These are phyloP conservation scores for Sugiyamaella mastotermitis DNA, from an alignment of 805 yeast genomes.

Conservation along the genomic window DNA sequence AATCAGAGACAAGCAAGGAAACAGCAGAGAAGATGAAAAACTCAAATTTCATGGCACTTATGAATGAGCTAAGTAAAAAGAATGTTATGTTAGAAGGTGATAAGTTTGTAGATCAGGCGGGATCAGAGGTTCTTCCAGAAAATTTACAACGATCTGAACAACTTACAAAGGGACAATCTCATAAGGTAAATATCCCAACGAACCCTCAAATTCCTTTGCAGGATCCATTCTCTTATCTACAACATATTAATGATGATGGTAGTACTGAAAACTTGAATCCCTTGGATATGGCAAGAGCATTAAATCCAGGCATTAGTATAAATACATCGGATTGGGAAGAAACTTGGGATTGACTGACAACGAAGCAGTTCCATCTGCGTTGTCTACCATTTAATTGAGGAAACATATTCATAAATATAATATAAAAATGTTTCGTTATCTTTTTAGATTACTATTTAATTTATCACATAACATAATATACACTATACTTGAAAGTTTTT, in stretches of 20 bases:
- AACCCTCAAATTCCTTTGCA: conserved; percentile 9
- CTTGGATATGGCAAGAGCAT: conserved; percentile 17
- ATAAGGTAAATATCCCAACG: not conserved
- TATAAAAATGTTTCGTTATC: no score
- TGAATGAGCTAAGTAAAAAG: conserved; percentile 23
- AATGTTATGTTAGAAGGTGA: conserved; percentile 20
- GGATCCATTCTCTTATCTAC: conserved; percentile 18
- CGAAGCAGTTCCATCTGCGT: no score
- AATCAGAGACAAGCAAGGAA: not conserved
- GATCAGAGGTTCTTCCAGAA: conserved; percentile 15
- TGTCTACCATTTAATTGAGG: no score
- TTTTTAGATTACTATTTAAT: no score
- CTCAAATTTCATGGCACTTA: conserved; percentile 23
- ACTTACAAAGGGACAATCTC: conserved; percentile 1
- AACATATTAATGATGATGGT: conserved; percentile 7
- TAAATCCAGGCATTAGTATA: conserved; percentile 14
- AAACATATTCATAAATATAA: no score
- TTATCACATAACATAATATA: no score
- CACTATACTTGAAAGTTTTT: no score
- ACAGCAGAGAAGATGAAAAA: conserved; percentile 20
- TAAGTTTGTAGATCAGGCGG: conserved; percentile 21
- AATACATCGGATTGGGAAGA: conserved; percentile 21
- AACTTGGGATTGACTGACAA: no score
- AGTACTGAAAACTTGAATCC: conserved; percentile 12
- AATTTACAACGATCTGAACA: conserved; percentile 4